phyloP scores from a whole-genome alignment of 75 land plant genomes.

The Isoetes taiwanensis region DNA sequence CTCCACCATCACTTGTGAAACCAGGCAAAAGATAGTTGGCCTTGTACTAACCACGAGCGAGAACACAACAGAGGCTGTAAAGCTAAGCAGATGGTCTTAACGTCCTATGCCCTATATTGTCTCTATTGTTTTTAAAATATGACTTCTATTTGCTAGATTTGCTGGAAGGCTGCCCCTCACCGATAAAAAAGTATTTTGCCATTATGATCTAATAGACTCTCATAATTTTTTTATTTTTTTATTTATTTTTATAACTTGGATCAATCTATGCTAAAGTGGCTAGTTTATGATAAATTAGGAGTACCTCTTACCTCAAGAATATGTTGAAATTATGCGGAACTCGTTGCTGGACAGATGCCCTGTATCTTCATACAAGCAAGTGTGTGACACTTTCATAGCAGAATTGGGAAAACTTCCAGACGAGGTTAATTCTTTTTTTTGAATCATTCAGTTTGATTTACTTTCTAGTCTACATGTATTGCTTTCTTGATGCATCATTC shows the following conservation, averaged over 20 bases:
- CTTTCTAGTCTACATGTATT: background rate
- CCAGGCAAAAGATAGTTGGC: too few relatives aligned
- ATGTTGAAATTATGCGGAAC: slow-evolving; percentile 71
- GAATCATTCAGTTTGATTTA: background rate
- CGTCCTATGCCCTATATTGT: too few relatives aligned
- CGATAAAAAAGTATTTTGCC: background rate
- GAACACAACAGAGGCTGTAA: too few relatives aligned
- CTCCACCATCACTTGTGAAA: too few relatives aligned
- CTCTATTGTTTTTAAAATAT: too few relatives aligned
- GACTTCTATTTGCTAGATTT: too few relatives aligned
- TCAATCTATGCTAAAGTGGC: background rate
- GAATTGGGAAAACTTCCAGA: slow-evolving; percentile 79
- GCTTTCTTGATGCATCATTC: background rate
- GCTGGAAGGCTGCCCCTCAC: too few relatives aligned
- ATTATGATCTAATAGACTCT: background rate
- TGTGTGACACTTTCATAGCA: slow-evolving; percentile 60
- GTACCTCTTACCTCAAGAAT: slow-evolving; percentile 74
- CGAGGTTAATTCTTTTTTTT: slow-evolving; percentile 33
- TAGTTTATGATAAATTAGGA: slow-evolving; percentile 35
- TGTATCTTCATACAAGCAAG: slow-evolving; percentile 85
- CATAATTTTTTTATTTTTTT: background rate
- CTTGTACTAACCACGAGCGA: too few relatives aligned
- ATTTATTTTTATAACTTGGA: background rate
- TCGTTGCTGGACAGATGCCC: slow-evolving; percentile 95
- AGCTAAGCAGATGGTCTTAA: too few relatives aligned